Evolutionary conservation across 2,329 filamentous ascomycete species (phyloP).

Genomic region (Cadophora sp.): DNA sequence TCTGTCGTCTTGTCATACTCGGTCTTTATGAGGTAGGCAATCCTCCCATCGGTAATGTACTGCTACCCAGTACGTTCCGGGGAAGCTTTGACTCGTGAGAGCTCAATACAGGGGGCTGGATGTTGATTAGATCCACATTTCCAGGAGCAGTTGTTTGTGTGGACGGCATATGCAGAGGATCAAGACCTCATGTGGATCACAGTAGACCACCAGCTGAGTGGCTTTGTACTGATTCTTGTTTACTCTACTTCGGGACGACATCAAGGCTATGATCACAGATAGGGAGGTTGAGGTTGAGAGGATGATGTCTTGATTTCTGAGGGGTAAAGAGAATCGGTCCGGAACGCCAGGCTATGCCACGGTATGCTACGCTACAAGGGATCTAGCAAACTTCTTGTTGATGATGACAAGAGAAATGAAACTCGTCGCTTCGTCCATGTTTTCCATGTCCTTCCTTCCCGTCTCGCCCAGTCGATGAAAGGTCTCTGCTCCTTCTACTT

Average conservation of each 20-base stretch:
- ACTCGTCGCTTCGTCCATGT: slow-evolving; percentile 19
- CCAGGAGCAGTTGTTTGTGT: neutral
- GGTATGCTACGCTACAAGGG: slow-evolving; percentile 13
- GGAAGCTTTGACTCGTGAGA: neutral
- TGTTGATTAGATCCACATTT: neutral
- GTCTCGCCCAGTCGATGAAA: too few relatives aligned
- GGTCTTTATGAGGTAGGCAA: neutral
- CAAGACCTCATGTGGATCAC: neutral
- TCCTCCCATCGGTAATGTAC: neutral
- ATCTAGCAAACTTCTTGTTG: neutral
- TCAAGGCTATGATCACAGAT: neutral
- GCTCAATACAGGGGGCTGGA: neutral
- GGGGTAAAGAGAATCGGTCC: neutral
- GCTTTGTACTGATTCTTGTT: neutral
- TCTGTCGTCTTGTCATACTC: neutral
- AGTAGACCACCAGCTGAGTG: neutral
- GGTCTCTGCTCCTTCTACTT: neutral
- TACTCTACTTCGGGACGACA: neutral
- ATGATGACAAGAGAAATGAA: neutral
- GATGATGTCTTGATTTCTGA: neutral
- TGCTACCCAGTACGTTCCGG: neutral
- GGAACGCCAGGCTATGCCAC: slow-evolving; percentile 20
- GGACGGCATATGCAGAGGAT: neutral
- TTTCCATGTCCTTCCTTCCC: neutral
- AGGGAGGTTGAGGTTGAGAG: neutral